These are phyloP conservation scores for Areca catechu DNA, from an alignment of 176 grass and related monocot species.

Conservation along the genomic window DNA sequence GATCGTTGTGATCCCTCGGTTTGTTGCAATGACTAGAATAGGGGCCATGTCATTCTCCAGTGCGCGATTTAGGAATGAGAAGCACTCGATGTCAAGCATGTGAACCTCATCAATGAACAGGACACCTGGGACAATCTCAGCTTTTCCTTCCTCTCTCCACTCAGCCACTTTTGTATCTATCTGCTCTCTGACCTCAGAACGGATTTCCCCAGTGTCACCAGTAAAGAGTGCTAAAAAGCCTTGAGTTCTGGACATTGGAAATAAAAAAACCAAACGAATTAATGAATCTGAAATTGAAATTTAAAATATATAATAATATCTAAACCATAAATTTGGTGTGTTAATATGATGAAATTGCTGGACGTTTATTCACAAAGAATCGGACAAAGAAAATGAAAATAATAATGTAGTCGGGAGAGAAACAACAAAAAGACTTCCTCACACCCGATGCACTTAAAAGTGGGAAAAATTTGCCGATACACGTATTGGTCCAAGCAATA, in stretches of 20 bases:
- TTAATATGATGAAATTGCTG: too few relatives aligned
- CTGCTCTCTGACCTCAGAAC: constrained; percentile 78
- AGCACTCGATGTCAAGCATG: constrained; percentile 95
- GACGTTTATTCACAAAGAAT: too few relatives aligned
- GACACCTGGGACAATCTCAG: constrained; percentile 88
- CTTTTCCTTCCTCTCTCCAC: constrained; percentile 96
- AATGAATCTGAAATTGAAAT: too few relatives aligned
- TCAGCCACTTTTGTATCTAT: constrained; percentile 88
- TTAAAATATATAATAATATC: too few relatives aligned
- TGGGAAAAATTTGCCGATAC: too few relatives aligned
- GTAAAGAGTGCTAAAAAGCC: constrained; percentile 95
- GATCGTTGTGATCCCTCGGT: constrained; percentile 76
- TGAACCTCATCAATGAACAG: constrained; percentile 96
- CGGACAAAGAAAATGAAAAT: too few relatives aligned
- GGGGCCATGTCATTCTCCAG: constrained; percentile 96
- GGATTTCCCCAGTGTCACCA: constrained; percentile 95
- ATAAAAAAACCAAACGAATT: neutral
- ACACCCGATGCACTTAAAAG: too few relatives aligned
- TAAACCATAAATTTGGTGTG: too few relatives aligned
- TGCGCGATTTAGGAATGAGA: constrained; percentile 86
- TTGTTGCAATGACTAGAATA: constrained; percentile 75
- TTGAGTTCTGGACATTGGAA: constrained; percentile 48
- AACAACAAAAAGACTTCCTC: too few relatives aligned
- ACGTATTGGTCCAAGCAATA: too few relatives aligned
- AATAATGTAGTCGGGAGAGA: too few relatives aligned